These are phyloP conservation scores for Microstroma glucosiphilum DNA, from an alignment of 1,284 basidiomycete genomes.

Conservation along the genomic window DNA sequence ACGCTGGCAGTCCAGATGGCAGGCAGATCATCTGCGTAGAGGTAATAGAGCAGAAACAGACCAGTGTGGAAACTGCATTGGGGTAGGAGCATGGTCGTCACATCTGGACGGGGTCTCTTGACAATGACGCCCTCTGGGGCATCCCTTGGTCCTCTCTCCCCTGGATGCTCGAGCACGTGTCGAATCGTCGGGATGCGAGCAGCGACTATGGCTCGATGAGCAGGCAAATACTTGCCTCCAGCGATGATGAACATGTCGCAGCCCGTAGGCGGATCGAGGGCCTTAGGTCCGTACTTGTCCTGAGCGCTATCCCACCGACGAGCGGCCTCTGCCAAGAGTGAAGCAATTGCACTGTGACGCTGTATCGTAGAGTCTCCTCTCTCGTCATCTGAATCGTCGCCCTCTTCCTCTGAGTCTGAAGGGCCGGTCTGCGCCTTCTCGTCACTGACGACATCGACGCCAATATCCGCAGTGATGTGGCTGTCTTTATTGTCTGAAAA, in stretches of 20 bases:
- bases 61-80: slow-evolving; percentile 63
- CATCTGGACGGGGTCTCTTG: slow-evolving; percentile 7
- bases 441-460: no score
- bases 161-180: slow-evolving; percentile 19
- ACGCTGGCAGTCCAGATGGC: slow-evolving; percentile 81
- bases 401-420: neutral
- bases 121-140: slow-evolving; percentile 19
- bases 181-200: slow-evolving; percentile 60
- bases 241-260: slow-evolving; percentile 62
- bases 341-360: slow-evolving; percentile 22
- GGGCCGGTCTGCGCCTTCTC: no score
- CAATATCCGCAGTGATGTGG: no score
- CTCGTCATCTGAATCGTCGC: slow-evolving; percentile 23
- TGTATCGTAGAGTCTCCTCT: neutral
- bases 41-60: slow-evolving; percentile 72
- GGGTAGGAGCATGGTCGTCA: slow-evolving; percentile 32
- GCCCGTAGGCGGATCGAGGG: slow-evolving; percentile 51
- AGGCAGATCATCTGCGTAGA: slow-evolving; percentile 78
- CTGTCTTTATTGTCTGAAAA: no score
- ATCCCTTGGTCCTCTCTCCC: slow-evolving; percentile 10
- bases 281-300: slow-evolving; percentile 15
- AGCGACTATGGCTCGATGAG: slow-evolving; percentile 64
- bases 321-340: slow-evolving; percentile 53
- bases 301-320: slow-evolving; percentile 51
- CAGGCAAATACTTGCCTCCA: slow-evolving; percentile 57